Evolutionary conservation across 768 basidiomycete species (phyloP).

Genomic region (Phaeolepiota aurea): DNA sequence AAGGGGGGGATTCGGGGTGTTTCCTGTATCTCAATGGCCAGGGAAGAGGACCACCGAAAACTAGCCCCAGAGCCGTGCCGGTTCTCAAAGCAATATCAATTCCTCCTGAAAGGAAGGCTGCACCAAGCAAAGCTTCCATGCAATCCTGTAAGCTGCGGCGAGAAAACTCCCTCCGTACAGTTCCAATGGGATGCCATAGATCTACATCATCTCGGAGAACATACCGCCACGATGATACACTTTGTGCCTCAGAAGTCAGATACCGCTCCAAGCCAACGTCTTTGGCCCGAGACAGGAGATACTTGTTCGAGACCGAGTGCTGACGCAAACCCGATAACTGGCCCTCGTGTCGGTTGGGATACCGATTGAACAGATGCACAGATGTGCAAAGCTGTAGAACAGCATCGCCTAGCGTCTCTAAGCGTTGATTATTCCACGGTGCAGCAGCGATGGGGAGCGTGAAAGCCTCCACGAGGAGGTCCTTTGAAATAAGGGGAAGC

Average conservation of each 20-base stretch:
- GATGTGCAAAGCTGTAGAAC: slow-evolving; percentile 72
- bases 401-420: slow-evolving; percentile 84
- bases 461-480: slow-evolving; percentile 62
- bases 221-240: slow-evolving; percentile 52
- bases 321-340: slow-evolving; percentile 63
- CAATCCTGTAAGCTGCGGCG: slow-evolving; percentile 78
- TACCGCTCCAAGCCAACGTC: slow-evolving; percentile 55
- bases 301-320: slow-evolving; percentile 61
- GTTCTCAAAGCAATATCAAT: slow-evolving; percentile 57
- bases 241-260: slow-evolving; percentile 51
- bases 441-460: slow-evolving; percentile 61
- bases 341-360: slow-evolving; percentile 75
- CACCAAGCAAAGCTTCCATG: slow-evolving; percentile 82
- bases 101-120: slow-evolving; percentile 66
- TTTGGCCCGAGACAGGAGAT: slow-evolving; percentile 58
- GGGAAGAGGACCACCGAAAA: slow-evolving; percentile 61
- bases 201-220: slow-evolving; percentile 24
- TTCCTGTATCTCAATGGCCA: slow-evolving; percentile 57
- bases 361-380: slow-evolving; percentile 70
- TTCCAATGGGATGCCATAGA: slow-evolving; percentile 14
- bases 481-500: slow-evolving; percentile 50
- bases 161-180: slow-evolving; percentile 41
- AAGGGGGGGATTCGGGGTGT: slow-evolving; percentile 18
- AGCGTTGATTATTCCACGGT: slow-evolving; percentile 72
- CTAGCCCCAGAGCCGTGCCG: slow-evolving; percentile 58